Conservation (phyloP, 116 monocot species). For the Iris pallida region DNA sequence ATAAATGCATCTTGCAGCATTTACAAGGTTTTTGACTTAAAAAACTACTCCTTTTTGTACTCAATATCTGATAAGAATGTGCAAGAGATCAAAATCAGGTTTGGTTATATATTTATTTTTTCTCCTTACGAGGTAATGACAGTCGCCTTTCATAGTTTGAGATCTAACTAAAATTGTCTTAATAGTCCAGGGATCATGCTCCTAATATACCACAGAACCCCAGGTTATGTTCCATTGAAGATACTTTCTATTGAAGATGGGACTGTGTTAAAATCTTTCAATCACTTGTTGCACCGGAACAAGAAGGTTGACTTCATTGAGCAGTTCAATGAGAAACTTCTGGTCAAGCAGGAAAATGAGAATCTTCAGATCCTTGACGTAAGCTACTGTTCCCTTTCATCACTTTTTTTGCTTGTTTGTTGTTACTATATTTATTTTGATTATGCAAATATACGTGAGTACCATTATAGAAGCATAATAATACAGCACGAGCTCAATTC, state of each 20-base stretch:
- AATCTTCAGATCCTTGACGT: slow-evolving; percentile 63
- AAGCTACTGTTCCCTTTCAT: neutral
- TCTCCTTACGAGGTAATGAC: neutral
- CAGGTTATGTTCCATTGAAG: slow-evolving; percentile 34
- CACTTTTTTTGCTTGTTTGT: too few relatives aligned
- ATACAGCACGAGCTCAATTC: neutral
- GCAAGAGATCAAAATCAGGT: slow-evolving; percentile 77
- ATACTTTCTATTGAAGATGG: slow-evolving; percentile 58
- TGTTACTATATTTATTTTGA: too few relatives aligned
- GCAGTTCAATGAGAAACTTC: slow-evolving; percentile 62
- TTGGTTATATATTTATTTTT: neutral
- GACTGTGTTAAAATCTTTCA: slow-evolving; percentile 40
- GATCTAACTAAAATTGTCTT: too few relatives aligned
- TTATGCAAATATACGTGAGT: too few relatives aligned
- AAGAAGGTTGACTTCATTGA: slow-evolving; percentile 56
- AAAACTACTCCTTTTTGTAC: slow-evolving; percentile 61
- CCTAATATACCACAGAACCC: slow-evolving; percentile 34
- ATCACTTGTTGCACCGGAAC: slow-evolving; percentile 38
- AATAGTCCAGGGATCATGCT: slow-evolving; percentile 55
- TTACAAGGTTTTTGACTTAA: slow-evolving; percentile 77
- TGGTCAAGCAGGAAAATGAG: slow-evolving; percentile 64
- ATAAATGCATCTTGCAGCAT: slow-evolving; percentile 23
- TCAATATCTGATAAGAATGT: slow-evolving; percentile 60
- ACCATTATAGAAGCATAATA: too few relatives aligned
- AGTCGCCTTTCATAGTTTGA: neutral